Percentiles rank a stretch among this genome's conserved stretches.
Evolutionary conservation across 2,329 filamentous ascomycete species (phyloP).

Genomic region (Ramichloridium luteum): DNA sequence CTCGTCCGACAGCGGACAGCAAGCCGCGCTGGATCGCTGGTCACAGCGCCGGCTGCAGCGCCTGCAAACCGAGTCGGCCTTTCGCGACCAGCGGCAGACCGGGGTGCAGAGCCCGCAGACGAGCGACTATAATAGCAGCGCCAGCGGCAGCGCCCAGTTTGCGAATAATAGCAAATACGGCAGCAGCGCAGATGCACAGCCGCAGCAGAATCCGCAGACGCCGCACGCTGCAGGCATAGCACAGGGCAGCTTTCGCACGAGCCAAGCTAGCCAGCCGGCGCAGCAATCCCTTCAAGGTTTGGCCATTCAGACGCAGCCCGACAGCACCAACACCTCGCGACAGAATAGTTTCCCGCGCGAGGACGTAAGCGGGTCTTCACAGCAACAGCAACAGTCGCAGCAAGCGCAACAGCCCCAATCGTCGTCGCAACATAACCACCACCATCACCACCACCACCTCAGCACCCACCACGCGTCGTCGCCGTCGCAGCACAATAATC

Average conservation of each 20-base stretch:
- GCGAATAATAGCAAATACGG: constrained; percentile 6
- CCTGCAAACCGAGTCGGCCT: constrained; percentile 28
- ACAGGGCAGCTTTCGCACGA: not conserved
- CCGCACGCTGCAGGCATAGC: constrained; percentile 17
- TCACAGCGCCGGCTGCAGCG: constrained; percentile 27
- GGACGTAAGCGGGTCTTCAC: constrained; percentile 4
- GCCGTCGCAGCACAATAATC: constrained; percentile 14
- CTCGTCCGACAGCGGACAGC: constrained; percentile 24
- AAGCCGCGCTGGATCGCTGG: constrained; percentile 23
- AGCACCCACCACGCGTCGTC: constrained; percentile 5
- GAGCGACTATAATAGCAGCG: constrained; percentile 8
- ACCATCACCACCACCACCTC: constrained; percentile 6
- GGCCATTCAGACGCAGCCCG: constrained; percentile 15
- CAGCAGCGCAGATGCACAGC: constrained; percentile 15
- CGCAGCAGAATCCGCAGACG: constrained; percentile 20
- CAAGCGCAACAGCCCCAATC: constrained; percentile 2
- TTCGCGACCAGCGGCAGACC: constrained; percentile 26
- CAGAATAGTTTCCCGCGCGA: constrained; percentile 4
- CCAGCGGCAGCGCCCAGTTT: constrained; percentile 5
- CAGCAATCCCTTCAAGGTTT: no score
- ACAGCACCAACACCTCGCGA: constrained; percentile 9
- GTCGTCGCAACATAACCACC: no score
- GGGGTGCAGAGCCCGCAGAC: constrained; percentile 15
- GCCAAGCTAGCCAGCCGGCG: not conserved
- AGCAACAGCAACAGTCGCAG: constrained; percentile 9